A percentile compares a stretch with the other conserved stretches of the same genome.
These are phyloP conservation scores for Coemansia sp. DNA, from an alignment of 192 early-diverging fungal genomes.

Conservation along the genomic window DNA sequence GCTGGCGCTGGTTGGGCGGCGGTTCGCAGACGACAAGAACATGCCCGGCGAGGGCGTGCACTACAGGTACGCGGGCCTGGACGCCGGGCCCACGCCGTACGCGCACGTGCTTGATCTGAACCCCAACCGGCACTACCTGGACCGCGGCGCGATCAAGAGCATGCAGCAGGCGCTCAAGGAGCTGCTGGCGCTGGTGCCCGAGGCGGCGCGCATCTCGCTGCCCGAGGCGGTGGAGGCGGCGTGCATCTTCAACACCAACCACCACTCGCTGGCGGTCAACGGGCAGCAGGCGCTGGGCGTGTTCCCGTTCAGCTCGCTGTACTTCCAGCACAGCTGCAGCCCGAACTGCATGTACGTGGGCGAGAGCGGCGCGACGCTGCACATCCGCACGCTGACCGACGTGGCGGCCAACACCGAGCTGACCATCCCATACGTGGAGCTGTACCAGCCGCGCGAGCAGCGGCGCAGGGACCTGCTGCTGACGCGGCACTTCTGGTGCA, in stretches of 20 bases:
- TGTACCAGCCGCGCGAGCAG: conserved; percentile 68
- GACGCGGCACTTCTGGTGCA: conserved; percentile 75
- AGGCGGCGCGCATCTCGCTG: conserved; percentile 26
- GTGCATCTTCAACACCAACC: conserved; percentile 66
- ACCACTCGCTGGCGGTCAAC: conserved; percentile 59
- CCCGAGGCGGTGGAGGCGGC: conserved; percentile 55
- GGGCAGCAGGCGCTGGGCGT: conserved; percentile 62
- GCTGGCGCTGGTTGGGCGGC: conserved; percentile 43
- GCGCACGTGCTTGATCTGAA: conserved; percentile 40
- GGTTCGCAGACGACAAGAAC: conserved; percentile 16
- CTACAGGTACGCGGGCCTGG: conserved; percentile 11
- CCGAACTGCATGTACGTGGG: conserved; percentile 72
- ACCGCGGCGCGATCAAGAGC: conserved; percentile 36
- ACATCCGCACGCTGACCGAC: conserved; percentile 59
- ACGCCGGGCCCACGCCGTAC: conserved; percentile 25
- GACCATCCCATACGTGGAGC: conserved; percentile 67
- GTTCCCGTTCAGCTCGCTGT: conserved; percentile 69
- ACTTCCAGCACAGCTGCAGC: conserved; percentile 71
- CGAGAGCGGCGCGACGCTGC: conserved; percentile 55
- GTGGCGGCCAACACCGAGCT: conserved; percentile 62
- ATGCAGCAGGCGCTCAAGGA: conserved; percentile 45
- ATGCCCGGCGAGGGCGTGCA: background rate
- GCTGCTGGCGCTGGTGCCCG: conserved; percentile 43
- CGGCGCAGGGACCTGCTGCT: conserved; percentile 65
- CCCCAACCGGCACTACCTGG: conserved; percentile 51